phyloP scores from a whole-genome alignment of 768 basidiomycete species.

The Amanita polypyramis region DNA sequence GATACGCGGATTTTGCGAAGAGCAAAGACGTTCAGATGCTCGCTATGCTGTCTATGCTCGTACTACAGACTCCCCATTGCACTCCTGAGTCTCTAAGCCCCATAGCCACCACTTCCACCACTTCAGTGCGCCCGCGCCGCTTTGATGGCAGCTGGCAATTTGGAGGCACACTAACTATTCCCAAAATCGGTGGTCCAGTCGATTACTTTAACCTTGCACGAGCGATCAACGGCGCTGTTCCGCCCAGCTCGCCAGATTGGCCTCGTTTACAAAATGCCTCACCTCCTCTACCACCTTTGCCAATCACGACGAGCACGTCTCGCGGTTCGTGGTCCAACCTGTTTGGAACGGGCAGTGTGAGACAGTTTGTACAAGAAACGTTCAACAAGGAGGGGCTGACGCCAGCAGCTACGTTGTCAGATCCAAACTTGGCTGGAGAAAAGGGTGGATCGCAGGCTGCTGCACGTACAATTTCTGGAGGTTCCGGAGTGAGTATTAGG shows the following conservation, averaged over 20 bases:
- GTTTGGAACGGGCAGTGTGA: slow-evolving; percentile 55
- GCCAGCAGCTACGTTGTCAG: slow-evolving; percentile 21
- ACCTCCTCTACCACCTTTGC: slow-evolving; percentile 29
- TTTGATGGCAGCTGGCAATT: slow-evolving; percentile 3
- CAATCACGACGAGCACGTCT: slow-evolving; percentile 32
- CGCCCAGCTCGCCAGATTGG: slow-evolving; percentile 40
- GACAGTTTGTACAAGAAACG: slow-evolving; percentile 54
- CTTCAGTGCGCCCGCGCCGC: slow-evolving; percentile 6
- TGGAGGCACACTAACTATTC: slow-evolving; percentile 8
- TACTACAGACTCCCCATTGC: slow-evolving; percentile 36
- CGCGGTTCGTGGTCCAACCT: slow-evolving; percentile 76
- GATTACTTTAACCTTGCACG: slow-evolving; percentile 55
- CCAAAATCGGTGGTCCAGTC: slow-evolving; percentile 18
- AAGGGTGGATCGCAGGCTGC: background rate
- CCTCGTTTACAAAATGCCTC: slow-evolving; percentile 22
- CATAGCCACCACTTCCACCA: slow-evolving; percentile 5
- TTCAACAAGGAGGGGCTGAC: slow-evolving; percentile 29
- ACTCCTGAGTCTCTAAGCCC: slow-evolving; percentile 9
- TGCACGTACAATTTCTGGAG: background rate
- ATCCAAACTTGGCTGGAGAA: background rate
- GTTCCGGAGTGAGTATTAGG: background rate
- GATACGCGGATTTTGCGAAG: slow-evolving; percentile 29
- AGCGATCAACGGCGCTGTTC: slow-evolving; percentile 1
- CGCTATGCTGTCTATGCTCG: slow-evolving; percentile 62
- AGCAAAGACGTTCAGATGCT: slow-evolving; percentile 73